Conservation (phyloP, 192 early-diverging fungal genomes). For the Coemansia sp. region DNA sequence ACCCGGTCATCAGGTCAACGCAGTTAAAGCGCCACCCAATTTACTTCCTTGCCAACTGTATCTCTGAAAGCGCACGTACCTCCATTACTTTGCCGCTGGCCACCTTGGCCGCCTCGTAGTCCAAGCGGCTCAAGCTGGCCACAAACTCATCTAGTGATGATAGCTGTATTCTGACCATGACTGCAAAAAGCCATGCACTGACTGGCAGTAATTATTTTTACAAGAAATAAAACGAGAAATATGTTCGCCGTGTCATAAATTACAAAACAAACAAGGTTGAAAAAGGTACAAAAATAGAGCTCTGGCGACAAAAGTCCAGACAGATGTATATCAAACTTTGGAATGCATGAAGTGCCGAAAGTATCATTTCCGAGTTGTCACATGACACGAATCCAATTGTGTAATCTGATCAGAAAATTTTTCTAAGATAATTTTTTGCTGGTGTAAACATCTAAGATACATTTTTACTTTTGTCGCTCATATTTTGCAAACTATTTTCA, state of each 20-base stretch:
- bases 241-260: conserved; percentile 1
- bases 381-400: conserved; percentile 1
- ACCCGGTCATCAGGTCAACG: too few species aligned
- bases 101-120: conserved; percentile 50
- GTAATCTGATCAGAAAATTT: conserved; percentile 31
- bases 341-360: not conserved
- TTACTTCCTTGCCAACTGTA: not conserved
- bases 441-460: not conserved
- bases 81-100: conserved; percentile 55
- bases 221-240: not conserved
- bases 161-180: conserved; percentile 45
- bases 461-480: not conserved
- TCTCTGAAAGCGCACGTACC: conserved; percentile 22
- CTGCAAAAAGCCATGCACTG: not conserved
- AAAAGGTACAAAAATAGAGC: not conserved
- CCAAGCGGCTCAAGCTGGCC: conserved; percentile 42
- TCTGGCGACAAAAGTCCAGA: not conserved
- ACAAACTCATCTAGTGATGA: conserved; percentile 48
- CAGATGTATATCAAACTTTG: not conserved
- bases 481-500: not conserved
- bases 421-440: not conserved
- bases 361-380: not conserved
- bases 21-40: not conserved
- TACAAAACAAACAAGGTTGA: not conserved
- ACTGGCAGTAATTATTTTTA: not conserved